A percentile compares a stretch with the other conserved stretches of the same genome.
Conservation (phyloP, 768 basidiomycete species). For the Botryobasidium botryosum region DNA sequence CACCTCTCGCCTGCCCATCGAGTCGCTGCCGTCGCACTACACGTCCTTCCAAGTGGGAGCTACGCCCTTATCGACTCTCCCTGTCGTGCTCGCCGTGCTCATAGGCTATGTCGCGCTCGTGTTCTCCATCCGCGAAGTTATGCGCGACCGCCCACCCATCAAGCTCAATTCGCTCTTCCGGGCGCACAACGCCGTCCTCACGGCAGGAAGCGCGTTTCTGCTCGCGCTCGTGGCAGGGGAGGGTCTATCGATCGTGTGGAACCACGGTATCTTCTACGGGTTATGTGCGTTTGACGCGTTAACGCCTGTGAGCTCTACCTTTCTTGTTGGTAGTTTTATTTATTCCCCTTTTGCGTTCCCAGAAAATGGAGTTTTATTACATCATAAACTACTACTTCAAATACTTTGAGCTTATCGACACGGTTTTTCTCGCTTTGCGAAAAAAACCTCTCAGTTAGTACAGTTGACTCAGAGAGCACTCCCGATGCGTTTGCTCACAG, state of each 20-base stretch:
- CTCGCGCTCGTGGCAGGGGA: neutral
- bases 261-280: neutral
- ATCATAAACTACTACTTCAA: conserved; percentile 99
- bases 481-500: neutral
- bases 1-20: neutral
- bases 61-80: neutral
- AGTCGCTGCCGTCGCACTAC: neutral
- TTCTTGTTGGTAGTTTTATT: neutral
- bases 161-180: neutral
- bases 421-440: conserved; percentile 91
- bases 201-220: neutral
- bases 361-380: conserved; percentile 92
- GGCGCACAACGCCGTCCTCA: neutral
- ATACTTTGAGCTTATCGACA: conserved; percentile 91
- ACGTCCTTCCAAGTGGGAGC: neutral
- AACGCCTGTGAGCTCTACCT: neutral
- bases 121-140: neutral
- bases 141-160: neutral
- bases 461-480: neutral
- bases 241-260: neutral
- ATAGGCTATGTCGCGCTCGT: neutral
- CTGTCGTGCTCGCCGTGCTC: neutral
- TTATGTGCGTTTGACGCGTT: neutral
- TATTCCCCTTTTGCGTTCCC: neutral
- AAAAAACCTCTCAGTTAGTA: conserved; percentile 81